phyloP scores from a whole-genome alignment of 495 filamentous ascomycete genomes.

The Trichoderma orchidacearum region DNA sequence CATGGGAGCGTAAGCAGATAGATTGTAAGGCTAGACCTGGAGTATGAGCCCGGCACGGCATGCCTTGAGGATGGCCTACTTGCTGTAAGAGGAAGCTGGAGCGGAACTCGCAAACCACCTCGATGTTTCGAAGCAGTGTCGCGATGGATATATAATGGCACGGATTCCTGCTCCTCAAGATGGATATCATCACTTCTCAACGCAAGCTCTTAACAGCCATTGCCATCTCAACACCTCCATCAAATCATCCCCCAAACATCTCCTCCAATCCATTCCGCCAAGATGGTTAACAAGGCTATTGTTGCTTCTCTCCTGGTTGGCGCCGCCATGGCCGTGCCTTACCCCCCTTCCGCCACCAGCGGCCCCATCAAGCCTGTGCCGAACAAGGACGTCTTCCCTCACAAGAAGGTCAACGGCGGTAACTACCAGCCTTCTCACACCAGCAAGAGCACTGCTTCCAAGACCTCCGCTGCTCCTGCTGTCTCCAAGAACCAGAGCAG shows the following conservation, averaged over 20 bases:
- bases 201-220: not conserved
- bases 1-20: not conserved
- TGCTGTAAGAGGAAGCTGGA: not conserved
- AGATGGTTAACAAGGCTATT: not conserved
- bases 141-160: not conserved
- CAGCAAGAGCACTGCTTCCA: not conserved
- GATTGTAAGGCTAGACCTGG: not conserved
- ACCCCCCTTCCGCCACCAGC: not conserved
- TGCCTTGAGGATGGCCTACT: no score
- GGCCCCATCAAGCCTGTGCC: not conserved
- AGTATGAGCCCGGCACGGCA: no score
- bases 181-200: not conserved
- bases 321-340: not conserved
- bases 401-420: not conserved
- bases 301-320: not conserved
- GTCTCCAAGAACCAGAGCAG: not conserved
- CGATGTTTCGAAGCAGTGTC: not conserved
- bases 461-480: not conserved
- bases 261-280: not conserved
- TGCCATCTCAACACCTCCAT: not conserved
- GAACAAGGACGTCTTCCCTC: not conserved
- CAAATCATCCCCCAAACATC: not conserved
- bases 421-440: not conserved
- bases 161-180: not conserved
- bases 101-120: not conserved